phyloP scores from a whole-genome alignment of 768 basidiomycete genomes.

The Trametes cinnabarina region DNA sequence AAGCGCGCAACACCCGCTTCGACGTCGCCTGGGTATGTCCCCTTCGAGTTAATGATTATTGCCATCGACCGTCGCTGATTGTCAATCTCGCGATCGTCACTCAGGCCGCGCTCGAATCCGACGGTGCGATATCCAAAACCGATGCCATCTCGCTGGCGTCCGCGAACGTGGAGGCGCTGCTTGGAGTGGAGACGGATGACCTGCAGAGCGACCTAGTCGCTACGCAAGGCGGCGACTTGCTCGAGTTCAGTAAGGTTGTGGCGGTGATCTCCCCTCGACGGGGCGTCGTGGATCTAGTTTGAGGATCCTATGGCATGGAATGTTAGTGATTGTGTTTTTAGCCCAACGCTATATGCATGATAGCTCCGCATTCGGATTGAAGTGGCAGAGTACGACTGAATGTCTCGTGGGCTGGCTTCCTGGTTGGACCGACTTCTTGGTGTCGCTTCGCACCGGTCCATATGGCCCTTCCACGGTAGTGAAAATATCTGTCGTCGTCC shows the following conservation, averaged over 20 bases:
- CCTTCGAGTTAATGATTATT: neutral
- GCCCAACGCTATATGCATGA: too few relatives aligned
- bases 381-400: too few relatives aligned
- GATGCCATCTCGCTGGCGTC: constrained; percentile 43
- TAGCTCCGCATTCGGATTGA: neutral
- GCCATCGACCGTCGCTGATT: neutral
- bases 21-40: constrained; percentile 73
- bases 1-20: constrained; percentile 72
- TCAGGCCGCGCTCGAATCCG: constrained; percentile 25
- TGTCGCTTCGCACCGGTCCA: too few relatives aligned
- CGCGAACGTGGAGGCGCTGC: constrained; percentile 43
- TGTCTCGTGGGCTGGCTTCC: too few relatives aligned
- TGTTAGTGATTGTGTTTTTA: neutral
- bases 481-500: too few relatives aligned
- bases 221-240: constrained; percentile 35
- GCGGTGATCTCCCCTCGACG: constrained; percentile 35
- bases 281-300: constrained; percentile 27
- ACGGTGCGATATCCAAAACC: constrained; percentile 21
- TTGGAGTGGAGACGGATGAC: constrained; percentile 27
- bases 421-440: too few relatives aligned
- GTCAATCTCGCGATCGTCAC: neutral
- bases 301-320: neutral
- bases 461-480: too few relatives aligned
- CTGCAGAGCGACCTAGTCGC: constrained; percentile 27
- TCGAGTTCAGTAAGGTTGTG: constrained; percentile 41